phyloP scores from a whole-genome alignment of 73 alveolate species.

The Urostyla sp. region DNA sequence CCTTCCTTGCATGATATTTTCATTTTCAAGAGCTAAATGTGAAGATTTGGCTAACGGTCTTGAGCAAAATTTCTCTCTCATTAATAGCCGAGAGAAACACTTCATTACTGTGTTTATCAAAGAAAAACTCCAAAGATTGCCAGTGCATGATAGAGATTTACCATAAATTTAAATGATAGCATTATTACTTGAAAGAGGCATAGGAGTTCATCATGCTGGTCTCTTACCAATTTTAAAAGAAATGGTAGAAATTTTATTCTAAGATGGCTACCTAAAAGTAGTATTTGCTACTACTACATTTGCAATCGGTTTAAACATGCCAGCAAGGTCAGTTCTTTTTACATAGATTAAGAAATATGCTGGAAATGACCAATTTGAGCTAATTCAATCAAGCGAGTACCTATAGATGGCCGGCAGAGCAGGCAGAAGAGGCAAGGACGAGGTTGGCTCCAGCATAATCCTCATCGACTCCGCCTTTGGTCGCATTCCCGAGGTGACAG shows the following conservation, averaged over 20 bases:
- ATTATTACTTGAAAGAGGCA: slow-evolving; percentile 87
- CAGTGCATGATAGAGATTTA: slow-evolving; percentile 77
- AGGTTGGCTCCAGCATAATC: slow-evolving; percentile 87
- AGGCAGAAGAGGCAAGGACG: slow-evolving; percentile 99
- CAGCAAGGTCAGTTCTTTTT: slow-evolving; percentile 98
- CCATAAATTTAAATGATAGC: slow-evolving; percentile 85
- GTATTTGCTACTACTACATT: slow-evolving; percentile 99
- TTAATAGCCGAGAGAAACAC: slow-evolving; percentile 67
- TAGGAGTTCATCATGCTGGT: slow-evolving; percentile 97
- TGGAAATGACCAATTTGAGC: slow-evolving; percentile 73
- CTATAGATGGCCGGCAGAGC: slow-evolving; percentile 99
- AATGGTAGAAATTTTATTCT: slow-evolving; percentile 95
- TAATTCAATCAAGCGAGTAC: slow-evolving; percentile 90
- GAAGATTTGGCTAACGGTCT: slow-evolving; percentile 84
- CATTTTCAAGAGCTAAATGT: slow-evolving; percentile 87
- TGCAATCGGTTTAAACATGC: slow-evolving; percentile 99
- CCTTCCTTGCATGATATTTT: slow-evolving; percentile 96
- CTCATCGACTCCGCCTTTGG: slow-evolving; percentile 57
- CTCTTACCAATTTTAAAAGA: slow-evolving; percentile 95
- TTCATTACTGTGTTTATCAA: slow-evolving; percentile 79
- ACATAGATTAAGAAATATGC: slow-evolving; percentile 87
- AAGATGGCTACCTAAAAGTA: slow-evolving; percentile 92
- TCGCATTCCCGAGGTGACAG: slow-evolving; percentile 54
- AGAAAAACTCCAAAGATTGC: slow-evolving; percentile 76
- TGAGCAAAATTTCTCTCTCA: slow-evolving; percentile 53